A percentile compares a stretch with the other conserved stretches of the same genome.
These are phyloP conservation scores for Caloboletus inedulis DNA, from an alignment of 1,284 basidiomycete species.

Conservation along the genomic window DNA sequence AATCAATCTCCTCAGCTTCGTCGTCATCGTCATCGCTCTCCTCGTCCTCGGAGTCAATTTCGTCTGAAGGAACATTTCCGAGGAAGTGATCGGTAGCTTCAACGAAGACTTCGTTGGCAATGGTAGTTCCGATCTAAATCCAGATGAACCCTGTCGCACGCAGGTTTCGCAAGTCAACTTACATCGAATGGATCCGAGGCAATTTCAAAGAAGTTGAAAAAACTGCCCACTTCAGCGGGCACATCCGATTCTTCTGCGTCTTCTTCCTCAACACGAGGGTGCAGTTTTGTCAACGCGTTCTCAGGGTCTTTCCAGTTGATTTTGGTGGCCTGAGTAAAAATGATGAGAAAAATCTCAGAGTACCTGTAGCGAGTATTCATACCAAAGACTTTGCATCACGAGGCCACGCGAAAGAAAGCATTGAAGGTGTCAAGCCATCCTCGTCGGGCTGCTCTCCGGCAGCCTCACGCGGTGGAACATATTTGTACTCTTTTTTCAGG, in stretches of 20 bases:
- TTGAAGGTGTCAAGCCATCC: conserved; percentile 68
- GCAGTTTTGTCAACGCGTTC: conserved; percentile 72
- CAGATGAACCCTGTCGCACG: conserved; percentile 11
- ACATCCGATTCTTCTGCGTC: conserved; percentile 47
- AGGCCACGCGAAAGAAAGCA: conserved; percentile 77
- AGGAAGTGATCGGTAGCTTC: conserved; percentile 77
- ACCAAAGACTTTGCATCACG: conserved; percentile 66
- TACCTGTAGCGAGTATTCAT: conserved; percentile 23
- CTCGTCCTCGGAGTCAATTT: conserved; percentile 60
- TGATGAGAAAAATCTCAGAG: not conserved
- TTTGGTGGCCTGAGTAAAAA: conserved; percentile 46
- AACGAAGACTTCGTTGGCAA: conserved; percentile 74
- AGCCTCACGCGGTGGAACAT: conserved; percentile 51
- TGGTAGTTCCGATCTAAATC: conserved; percentile 60
- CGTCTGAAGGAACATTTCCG: conserved; percentile 57
- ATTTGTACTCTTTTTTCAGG: conserved; percentile 78
- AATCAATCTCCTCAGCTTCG: conserved; percentile 75
- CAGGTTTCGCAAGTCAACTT: conserved; percentile 31
- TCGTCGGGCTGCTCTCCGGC: conserved; percentile 58
- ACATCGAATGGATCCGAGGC: conserved; percentile 65
- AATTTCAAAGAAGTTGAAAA: conserved; percentile 85
- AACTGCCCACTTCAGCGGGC: conserved; percentile 69
- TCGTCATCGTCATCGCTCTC: conserved; percentile 66
- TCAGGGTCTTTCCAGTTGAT: conserved; percentile 82
- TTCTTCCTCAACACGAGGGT: conserved; percentile 63